Base-by-base conservation (phyloP, 2,329 filamentous ascomycete genomes). In the Elsinoe ampelina region DNA sequence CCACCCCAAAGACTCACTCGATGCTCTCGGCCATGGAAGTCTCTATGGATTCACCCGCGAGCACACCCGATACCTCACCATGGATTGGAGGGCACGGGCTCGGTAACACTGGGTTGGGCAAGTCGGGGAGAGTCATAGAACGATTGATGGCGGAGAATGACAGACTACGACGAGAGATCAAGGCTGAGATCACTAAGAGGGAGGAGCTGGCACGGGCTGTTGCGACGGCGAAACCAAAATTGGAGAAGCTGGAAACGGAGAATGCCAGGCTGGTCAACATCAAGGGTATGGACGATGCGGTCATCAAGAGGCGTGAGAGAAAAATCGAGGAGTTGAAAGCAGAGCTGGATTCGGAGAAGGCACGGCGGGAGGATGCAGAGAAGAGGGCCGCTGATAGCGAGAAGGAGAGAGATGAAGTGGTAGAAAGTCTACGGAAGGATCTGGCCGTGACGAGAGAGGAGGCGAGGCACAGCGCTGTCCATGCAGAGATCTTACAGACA, bases 71-170 rank as follows among this genome's bases (percentile, higher is more conserved):
- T 26, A 32, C 52, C n/a, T 58, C 59, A 1, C 59, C 59, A 22
- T 61, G 59, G 59, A 58, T 61, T 8, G 59, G 59, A n/a, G 59
- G 59, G 15, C 59, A 58, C 7, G 59, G 59, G 10, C 58, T 61
- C 10, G 59, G 58, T 6, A 59, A 36, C 45, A 50, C 58, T 7
- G 55, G 43, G 6, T 47, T 61, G 36, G 86, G 86, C 42, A 89
- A 89, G 73, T 88, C 84, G 8, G 86, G 86, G 7, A 78, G 85
- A 34, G 86, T 89, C 54, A 92, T 93, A 69, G 89, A 93, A 71
- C 82, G 83, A 66, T 79, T 93, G 55, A 87, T 89, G 66, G 84
- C 84, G 55, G 87, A 92, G 67, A 90, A 90, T 63, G 87, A 92
- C 65, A 79, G 83, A 39, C 75, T 92, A 45, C 87, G 87, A 64